Percentiles rank a stretch among this genome's conserved stretches.
Evolutionary conservation across 164 flowering plant genomes (phyloP).

Genomic region (Aristolochia fimbriata): DNA sequence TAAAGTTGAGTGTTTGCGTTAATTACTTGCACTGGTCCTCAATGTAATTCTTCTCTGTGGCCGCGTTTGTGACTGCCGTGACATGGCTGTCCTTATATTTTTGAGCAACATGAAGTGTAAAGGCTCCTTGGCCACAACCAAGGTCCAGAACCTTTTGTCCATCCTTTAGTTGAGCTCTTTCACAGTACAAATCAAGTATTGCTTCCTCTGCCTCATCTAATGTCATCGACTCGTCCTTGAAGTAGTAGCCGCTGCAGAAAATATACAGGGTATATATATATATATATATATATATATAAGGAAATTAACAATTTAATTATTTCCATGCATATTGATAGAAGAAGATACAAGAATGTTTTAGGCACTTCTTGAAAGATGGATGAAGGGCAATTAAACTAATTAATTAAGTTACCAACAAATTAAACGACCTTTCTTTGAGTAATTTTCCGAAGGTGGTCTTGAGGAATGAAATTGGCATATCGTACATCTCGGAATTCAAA

Average conservation of each 20-base stretch:
- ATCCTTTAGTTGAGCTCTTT: constrained; percentile 8
- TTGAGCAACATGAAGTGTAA: constrained; percentile 5
- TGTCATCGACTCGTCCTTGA: constrained; percentile 6
- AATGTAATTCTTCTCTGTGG: background rate
- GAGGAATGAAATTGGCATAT: constrained; percentile 4
- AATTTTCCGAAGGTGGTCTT: background rate
- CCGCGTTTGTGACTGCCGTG: background rate
- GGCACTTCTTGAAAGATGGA: no score
- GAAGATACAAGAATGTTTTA: no score
- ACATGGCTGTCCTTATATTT: constrained; percentile 6
- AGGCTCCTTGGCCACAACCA: constrained; percentile 10
- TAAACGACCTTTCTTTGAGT: constrained; percentile 1
- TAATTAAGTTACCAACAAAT: no score
- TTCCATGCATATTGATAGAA: no score
- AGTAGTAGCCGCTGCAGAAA: constrained; percentile 1
- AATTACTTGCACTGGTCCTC: background rate
- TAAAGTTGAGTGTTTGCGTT: no score
- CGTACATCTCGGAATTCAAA: background rate
- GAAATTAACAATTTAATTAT: no score
- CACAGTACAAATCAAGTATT: constrained; percentile 11
- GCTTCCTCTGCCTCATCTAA: constrained; percentile 11
- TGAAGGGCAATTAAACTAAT: no score
- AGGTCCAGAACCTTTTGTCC: constrained; percentile 8
- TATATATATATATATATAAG: no score
- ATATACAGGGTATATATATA: no score